Percentiles rank a stretch among this genome's conserved stretches.
Conservation (phyloP, 176 grass and related monocot species). For the Bromus sterilis region DNA sequence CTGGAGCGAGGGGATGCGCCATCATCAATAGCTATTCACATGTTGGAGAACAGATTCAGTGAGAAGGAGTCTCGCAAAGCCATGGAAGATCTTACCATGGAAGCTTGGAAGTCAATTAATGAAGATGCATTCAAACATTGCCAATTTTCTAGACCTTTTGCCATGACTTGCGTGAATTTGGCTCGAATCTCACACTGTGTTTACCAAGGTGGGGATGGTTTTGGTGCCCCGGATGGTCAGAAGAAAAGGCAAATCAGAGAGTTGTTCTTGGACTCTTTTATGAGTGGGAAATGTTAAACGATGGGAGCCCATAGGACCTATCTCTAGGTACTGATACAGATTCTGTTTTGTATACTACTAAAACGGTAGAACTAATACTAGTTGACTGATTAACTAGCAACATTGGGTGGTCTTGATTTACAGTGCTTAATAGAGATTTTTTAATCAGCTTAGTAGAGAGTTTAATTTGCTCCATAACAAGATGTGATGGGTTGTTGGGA, state of each 20-base stretch:
- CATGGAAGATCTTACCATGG: conserved; percentile 5
- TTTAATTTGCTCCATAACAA: too few relatives aligned
- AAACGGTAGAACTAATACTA: too few relatives aligned
- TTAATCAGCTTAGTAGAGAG: too few relatives aligned
- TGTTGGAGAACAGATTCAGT: background rate
- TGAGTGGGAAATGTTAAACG: background rate
- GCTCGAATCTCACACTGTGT: conserved; percentile 38
- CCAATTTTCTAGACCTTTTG: background rate
- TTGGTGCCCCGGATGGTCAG: conserved; percentile 13
- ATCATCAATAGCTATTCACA: conserved; percentile 40
- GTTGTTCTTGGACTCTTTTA: conserved; percentile 20
- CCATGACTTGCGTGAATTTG: conserved; percentile 25
- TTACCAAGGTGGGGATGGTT: conserved; percentile 26
- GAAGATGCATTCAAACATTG: background rate
- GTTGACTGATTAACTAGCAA: too few relatives aligned
- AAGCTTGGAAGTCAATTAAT: conserved; percentile 35
- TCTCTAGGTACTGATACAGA: too few relatives aligned
- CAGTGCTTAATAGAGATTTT: too few relatives aligned
- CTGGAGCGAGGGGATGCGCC: conserved; percentile 42
- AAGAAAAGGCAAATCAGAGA: conserved; percentile 18
- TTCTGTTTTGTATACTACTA: background rate
- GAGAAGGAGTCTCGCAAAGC: conserved; percentile 22
- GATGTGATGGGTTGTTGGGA: too few relatives aligned
- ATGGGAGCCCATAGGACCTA: background rate
- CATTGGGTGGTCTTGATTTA: too few relatives aligned